Conservation (phyloP, 352 stramenopile genomes). For the Blastocystis sp. region DNA sequence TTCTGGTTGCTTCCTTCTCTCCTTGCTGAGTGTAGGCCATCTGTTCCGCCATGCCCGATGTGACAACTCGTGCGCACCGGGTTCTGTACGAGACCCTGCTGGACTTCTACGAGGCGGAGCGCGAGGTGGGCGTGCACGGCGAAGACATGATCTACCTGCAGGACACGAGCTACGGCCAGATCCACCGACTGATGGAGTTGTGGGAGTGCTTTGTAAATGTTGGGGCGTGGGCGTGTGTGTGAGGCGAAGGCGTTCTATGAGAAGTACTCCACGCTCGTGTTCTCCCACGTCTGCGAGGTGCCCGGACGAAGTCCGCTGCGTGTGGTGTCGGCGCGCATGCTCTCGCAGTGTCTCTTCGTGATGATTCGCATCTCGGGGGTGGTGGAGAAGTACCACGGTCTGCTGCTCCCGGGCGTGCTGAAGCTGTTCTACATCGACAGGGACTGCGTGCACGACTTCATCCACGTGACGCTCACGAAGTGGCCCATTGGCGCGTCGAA, state of each 20-base stretch:
- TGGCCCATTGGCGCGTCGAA: slow-evolving; percentile 39
- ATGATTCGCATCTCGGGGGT: slow-evolving; percentile 36
- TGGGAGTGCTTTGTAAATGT: slow-evolving; percentile 52
- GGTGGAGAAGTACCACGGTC: slow-evolving; percentile 34
- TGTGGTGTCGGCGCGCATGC: not conserved
- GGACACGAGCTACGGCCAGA: slow-evolving; percentile 36
- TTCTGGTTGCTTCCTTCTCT: not conserved
- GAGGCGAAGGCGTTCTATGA: slow-evolving; percentile 12
- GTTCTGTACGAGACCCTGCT: slow-evolving; percentile 43
- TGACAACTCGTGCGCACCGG: not conserved
- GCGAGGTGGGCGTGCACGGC: not conserved
- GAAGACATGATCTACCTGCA: slow-evolving; percentile 46
- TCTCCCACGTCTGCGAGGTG: not conserved
- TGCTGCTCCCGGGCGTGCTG: slow-evolving; percentile 7
- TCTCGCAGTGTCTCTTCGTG: slow-evolving; percentile 12
- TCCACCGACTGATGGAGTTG: slow-evolving; percentile 47
- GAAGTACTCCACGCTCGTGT: not conserved
- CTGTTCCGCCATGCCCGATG: slow-evolving; percentile 24
- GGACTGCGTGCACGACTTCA: slow-evolving; percentile 14
- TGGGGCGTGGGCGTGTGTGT: not conserved
- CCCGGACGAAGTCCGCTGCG: not conserved
- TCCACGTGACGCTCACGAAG: slow-evolving; percentile 20
- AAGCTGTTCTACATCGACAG: slow-evolving; percentile 55
- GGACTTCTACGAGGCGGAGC: slow-evolving; percentile 55
- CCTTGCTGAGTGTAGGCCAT: not conserved